phyloP scores from a whole-genome alignment of 306 rosid genomes.

The Dicorynia guianensis region DNA sequence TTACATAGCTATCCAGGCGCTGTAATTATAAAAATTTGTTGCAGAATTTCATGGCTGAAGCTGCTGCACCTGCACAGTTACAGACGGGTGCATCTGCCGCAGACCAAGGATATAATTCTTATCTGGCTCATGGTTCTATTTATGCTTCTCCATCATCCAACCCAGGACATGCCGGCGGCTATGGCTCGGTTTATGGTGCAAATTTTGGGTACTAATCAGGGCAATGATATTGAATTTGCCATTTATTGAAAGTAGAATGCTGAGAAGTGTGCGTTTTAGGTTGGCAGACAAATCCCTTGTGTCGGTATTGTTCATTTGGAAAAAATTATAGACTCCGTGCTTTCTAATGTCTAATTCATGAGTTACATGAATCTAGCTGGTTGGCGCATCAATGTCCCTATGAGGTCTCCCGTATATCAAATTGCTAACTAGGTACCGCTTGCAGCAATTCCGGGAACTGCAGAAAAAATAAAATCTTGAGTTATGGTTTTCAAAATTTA shows the following conservation, averaged over 20 bases:
- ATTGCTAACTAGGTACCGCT: no score
- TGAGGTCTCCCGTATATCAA: no score
- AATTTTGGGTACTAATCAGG: conserved; percentile 79
- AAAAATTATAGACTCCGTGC: conserved; percentile 16
- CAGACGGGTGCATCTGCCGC: conserved; percentile 62
- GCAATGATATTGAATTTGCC: conserved; percentile 13
- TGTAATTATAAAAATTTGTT: conserved; percentile 32
- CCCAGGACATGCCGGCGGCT: conserved; percentile 71
- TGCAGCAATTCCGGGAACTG: no score
- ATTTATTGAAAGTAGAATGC: conserved; percentile 38
- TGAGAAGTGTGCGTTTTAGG: neutral
- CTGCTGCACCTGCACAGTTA: conserved; percentile 67
- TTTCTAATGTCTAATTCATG: conserved; percentile 23
- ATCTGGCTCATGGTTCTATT: conserved; percentile 73
- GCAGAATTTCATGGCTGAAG: conserved; percentile 98
- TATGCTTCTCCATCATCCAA: conserved; percentile 86
- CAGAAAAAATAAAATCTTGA: no score
- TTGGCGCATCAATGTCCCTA: neutral
- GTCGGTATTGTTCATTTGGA: conserved; percentile 29
- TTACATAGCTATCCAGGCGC: conserved; percentile 11
- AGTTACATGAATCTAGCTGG: conserved; percentile 27
- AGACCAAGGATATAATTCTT: conserved; percentile 84
- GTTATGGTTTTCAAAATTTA: no score
- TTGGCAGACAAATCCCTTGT: neutral
- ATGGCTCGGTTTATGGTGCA: conserved; percentile 80